Evolutionary conservation across 768 basidiomycete species (phyloP).

Genomic region (Tulasnella calospora): DNA sequence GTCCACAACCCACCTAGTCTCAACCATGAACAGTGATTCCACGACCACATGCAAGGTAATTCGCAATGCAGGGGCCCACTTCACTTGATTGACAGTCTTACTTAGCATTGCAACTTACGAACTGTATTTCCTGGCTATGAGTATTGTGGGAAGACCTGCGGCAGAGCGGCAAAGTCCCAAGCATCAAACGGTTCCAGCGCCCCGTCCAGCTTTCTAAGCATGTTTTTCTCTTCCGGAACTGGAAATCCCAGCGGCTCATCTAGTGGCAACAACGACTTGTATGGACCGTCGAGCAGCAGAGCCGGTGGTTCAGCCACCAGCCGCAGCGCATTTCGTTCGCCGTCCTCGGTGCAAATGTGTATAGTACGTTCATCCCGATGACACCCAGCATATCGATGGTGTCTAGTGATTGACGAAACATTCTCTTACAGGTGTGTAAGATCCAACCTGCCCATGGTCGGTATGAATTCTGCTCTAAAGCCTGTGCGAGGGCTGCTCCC

Average conservation of each 20-base stretch:
- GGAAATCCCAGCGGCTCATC: not conserved
- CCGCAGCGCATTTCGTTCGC: not conserved
- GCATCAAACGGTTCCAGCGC: not conserved
- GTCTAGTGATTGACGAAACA: not conserved
- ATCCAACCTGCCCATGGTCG: not conserved
- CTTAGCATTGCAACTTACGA: not conserved
- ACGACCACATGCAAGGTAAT: not conserved
- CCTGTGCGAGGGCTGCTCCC: not conserved
- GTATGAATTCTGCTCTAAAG: not conserved
- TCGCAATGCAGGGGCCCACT: not conserved
- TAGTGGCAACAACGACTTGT: not conserved
- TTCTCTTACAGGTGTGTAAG: not conserved
- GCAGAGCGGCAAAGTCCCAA: not conserved
- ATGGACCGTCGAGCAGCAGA: not conserved
- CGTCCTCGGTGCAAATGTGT: not conserved
- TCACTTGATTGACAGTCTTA: not conserved
- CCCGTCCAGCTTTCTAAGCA: not conserved
- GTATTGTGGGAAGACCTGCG: conserved; percentile 8
- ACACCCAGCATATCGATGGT: not conserved
- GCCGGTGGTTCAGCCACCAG: not conserved
- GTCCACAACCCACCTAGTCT: not conserved
- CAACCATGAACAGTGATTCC: not conserved
- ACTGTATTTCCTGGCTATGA: not conserved
- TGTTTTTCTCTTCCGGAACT: not conserved
- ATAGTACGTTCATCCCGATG: not conserved